Evolutionary conservation across 352 stramenopile species (phyloP).

Genomic region (Globisporangium megalacanthum): DNA sequence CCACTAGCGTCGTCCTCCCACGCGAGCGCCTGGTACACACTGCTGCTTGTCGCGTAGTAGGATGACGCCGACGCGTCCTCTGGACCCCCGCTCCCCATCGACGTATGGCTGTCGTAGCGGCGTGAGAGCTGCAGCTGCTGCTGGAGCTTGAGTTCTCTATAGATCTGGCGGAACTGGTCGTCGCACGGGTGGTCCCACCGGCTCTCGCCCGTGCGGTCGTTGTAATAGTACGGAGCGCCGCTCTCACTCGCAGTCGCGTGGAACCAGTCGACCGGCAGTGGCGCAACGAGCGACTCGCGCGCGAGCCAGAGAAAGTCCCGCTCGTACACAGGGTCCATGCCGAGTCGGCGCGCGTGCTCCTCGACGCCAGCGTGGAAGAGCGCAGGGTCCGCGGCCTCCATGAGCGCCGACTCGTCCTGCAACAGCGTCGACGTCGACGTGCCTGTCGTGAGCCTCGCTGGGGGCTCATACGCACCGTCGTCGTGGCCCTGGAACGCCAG

Average conservation of each 20-base stretch:
- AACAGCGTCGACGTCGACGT: not conserved
- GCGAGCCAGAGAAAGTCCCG: constrained; percentile 69
- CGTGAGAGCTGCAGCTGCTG: constrained; percentile 8
- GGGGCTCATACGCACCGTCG: not conserved
- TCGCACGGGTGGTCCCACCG: constrained; percentile 80
- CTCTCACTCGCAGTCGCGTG: constrained; percentile 55
- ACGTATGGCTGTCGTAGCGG: constrained; percentile 9
- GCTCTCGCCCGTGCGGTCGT: constrained; percentile 67
- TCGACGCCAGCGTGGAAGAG: constrained; percentile 72
- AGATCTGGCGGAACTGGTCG: constrained; percentile 59
- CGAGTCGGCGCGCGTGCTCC: constrained; percentile 63
- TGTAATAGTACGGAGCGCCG: constrained; percentile 77
- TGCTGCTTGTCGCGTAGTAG: constrained; percentile 4
- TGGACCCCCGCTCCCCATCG: not conserved
- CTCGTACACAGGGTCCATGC: constrained; percentile 54
- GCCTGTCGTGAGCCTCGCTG: not conserved
- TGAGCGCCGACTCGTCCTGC: constrained; percentile 38
- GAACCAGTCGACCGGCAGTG: constrained; percentile 64
- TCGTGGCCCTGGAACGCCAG: constrained; percentile 29
- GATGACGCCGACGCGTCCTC: constrained; percentile 6
- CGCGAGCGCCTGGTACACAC: constrained; percentile 10
- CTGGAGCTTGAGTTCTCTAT: constrained; percentile 32
- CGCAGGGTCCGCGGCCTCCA: constrained; percentile 56
- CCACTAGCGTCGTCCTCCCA: constrained; percentile 11
- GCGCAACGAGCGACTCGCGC: constrained; percentile 65